phyloP scores from a whole-genome alignment of 768 basidiomycete species.

The Pisolithus marmoratus region DNA sequence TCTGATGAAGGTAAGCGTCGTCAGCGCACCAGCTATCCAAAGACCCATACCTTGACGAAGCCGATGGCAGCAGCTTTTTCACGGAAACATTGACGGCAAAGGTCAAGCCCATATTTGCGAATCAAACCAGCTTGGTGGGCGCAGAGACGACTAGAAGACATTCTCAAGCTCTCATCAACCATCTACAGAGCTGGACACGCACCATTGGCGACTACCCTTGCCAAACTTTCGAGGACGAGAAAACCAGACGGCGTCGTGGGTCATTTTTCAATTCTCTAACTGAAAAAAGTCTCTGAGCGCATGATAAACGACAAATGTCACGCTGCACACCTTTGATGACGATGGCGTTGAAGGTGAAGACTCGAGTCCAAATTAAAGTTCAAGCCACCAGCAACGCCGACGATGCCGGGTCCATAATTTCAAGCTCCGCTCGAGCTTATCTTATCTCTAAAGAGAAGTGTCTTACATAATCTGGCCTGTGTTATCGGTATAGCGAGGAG shows the following conservation, averaged over 20 bases:
- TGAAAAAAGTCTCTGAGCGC: no score
- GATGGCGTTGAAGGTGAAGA: no score
- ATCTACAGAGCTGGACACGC: slow-evolving; percentile 23
- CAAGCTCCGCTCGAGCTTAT: no score
- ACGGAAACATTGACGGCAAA: slow-evolving; percentile 98
- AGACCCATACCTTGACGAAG: slow-evolving; percentile 75
- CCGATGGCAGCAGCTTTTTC: slow-evolving; percentile 92
- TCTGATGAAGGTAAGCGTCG: no score
- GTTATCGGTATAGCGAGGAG: no score
- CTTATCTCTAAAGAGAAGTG: no score
- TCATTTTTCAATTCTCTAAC: slow-evolving; percentile 52
- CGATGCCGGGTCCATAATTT: no score
- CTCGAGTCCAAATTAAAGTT: no score
- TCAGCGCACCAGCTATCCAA: slow-evolving; percentile 25
- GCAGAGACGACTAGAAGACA: slow-evolving; percentile 72
- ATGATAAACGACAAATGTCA: no score
- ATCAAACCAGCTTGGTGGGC: slow-evolving; percentile 97
- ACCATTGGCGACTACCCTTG: slow-evolving; percentile 95
- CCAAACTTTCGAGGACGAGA: slow-evolving; percentile 93
- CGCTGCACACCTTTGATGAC: no score
- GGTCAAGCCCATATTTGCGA: slow-evolving; percentile 94
- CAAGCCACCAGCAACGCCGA: no score
- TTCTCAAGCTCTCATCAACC: not conserved
- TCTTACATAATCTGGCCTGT: no score
- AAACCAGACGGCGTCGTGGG: slow-evolving; percentile 98